Conservation (phyloP, 2,329 filamentous ascomycete species). For the Sclerotinia sclerotiorum region DNA sequence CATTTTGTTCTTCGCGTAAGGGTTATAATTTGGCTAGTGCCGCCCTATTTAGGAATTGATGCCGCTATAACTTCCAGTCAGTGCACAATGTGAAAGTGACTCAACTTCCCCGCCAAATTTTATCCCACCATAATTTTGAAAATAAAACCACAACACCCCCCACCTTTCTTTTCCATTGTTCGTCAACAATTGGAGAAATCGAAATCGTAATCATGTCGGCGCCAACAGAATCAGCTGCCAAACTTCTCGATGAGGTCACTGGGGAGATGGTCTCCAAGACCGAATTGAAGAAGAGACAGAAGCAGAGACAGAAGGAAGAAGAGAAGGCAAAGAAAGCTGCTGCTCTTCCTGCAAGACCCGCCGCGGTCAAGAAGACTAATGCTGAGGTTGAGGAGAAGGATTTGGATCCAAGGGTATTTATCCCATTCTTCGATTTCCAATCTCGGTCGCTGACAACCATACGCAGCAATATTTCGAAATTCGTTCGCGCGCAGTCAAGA, state of each 20-base stretch:
- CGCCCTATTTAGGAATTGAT: no score
- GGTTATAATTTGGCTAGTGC: no score
- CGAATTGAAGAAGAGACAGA: constrained; percentile 92
- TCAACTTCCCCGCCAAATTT: constrained; percentile 6
- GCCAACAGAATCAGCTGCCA: constrained; percentile 35
- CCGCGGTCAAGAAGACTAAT: constrained; percentile 56
- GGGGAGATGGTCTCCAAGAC: constrained; percentile 84
- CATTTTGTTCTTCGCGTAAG: no score
- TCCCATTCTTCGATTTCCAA: background rate
- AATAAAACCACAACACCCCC: background rate
- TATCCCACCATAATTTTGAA: constrained; percentile 12
- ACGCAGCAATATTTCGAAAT: constrained; percentile 91
- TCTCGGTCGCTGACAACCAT: constrained; percentile 27
- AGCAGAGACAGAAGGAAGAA: constrained; percentile 82
- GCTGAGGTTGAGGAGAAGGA: constrained; percentile 65
- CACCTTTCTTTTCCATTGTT: constrained; percentile 2
- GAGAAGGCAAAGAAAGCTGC: constrained; percentile 88
- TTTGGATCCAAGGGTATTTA: constrained; percentile 67
- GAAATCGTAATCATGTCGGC: constrained; percentile 37
- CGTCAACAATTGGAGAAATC: constrained; percentile 9
- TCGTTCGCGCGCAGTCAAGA: constrained; percentile 77
- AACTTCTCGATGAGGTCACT: constrained; percentile 83
- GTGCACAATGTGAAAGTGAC: background rate
- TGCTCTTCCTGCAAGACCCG: constrained; percentile 58
- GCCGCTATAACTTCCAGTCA: background rate